Base-by-base conservation (phyloP, 805 yeast genomes). In the Metschnikowia continentalis region DNA sequence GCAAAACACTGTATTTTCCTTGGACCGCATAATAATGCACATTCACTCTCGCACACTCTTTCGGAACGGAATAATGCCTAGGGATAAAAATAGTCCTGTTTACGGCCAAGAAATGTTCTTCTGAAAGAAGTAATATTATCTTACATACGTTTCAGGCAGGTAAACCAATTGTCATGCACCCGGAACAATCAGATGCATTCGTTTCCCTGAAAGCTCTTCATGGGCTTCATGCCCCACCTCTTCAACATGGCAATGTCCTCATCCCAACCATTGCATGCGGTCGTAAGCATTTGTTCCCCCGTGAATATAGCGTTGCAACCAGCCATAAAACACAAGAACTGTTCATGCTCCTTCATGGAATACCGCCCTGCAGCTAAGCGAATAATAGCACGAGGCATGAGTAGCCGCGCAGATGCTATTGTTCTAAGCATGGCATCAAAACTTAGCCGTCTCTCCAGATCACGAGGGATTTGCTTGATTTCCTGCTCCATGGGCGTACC, bases 251-350 rank as follows among this genome's bases (percentile, higher is more conserved):
- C 76, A 51, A 77, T 84, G 62, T 87, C 94, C 59, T 86, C 91
- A 42, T 86, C 89, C 91, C 92, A 87, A 6, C 90, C 90, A 57
- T 81, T 84, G 63, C 92, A 86, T 82, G 83, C 81, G 3, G 94
- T 88, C 2, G 94, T 87, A 50, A 87, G 70, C 92, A 87, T 87
- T 57, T 78, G 80, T 64, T 86, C 84, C 35, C 94, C 94, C 0
- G 91, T 87, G 66, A 87, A 87, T 38, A 87, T 83, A 17, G 92
- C 90, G 66, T 87, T 87, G 57, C 84, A 83, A 17, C 94, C 94
- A 33, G 85, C 81, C 81, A 84, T 76, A 65, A 87, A 87, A 56
- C 91, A 84, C 59, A 87, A 65, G 50, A 83, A 78, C 64, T 87
- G 94, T 58, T 87, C 90, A 51, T 78, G 70, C 59, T 87, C 91